Conservation (phyloP, 306 rosid genomes). For the Nissolia schottii region DNA sequence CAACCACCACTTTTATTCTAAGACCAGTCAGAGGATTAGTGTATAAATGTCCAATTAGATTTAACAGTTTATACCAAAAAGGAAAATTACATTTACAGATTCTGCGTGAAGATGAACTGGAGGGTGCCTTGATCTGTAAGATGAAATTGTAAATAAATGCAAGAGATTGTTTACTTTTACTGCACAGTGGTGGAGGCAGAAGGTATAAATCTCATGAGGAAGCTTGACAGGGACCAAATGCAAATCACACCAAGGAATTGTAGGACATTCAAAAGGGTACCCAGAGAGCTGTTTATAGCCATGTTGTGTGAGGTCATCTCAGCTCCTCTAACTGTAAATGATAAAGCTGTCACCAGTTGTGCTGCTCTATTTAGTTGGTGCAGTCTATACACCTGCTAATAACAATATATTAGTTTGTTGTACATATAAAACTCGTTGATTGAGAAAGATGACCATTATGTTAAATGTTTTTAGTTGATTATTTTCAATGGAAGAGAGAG, state of each 20-base stretch:
- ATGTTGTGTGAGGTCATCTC: constrained; percentile 86
- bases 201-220: constrained; percentile 78
- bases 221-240: constrained; percentile 97
- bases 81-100: background rate
- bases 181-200: constrained; percentile 35
- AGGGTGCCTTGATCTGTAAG: background rate
- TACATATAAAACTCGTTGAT: background rate
- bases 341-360: constrained; percentile 93
- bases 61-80: constrained; percentile 9
- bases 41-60: constrained; percentile 20
- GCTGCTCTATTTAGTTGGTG: constrained; percentile 98
- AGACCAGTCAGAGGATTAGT: constrained; percentile 34
- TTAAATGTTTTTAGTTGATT: background rate
- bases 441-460: background rate
- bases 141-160: constrained; percentile 8
- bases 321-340: constrained; percentile 91
- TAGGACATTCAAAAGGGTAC: constrained; percentile 79
- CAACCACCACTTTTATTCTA: constrained; percentile 22
- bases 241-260: constrained; percentile 91
- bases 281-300: constrained; percentile 87
- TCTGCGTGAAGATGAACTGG: constrained; percentile 2
- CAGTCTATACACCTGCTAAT: constrained; percentile 80
- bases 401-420: constrained; percentile 7
- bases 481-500: constrained; percentile 1
- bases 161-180: constrained; percentile 26